A percentile compares a stretch with the other conserved stretches of the same genome.
Evolutionary conservation across 108 stramenopile species (phyloP).

Genomic region (Fragilaria crotonensis): DNA sequence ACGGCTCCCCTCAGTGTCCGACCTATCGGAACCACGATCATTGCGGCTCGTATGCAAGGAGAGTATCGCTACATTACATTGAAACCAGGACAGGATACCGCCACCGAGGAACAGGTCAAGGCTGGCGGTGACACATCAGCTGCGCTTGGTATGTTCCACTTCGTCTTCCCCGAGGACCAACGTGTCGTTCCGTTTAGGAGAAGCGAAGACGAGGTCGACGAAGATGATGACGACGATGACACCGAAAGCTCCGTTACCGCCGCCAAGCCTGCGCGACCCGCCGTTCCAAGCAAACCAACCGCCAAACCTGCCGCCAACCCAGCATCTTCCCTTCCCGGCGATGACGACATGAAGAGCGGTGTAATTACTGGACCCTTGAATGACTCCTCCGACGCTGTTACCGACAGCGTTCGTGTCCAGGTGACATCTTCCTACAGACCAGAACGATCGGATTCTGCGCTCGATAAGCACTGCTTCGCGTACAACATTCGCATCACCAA

Average conservation of each 20-base stretch:
- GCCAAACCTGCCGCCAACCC: conserved; percentile 19
- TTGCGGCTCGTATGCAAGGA: conserved; percentile 81
- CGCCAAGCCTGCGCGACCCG: conserved; percentile 10
- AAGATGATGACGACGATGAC: conserved; percentile 68
- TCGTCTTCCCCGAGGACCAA: conserved; percentile 82
- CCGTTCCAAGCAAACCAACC: conserved; percentile 10
- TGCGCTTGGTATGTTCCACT: conserved; percentile 72
- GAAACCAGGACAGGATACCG: conserved; percentile 56
- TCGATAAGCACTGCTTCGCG: conserved; percentile 86
- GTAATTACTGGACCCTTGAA: conserved; percentile 63
- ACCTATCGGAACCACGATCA: conserved; percentile 73
- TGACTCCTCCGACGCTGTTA: conserved; percentile 59
- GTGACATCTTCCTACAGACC: conserved; percentile 84
- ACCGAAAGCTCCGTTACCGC: conserved; percentile 14
- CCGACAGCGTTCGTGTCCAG: conserved; percentile 69
- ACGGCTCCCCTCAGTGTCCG: conserved; percentile 75
- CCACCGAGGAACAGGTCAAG: conserved; percentile 65
- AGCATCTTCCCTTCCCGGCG: conserved; percentile 68
- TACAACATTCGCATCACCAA: conserved; percentile 95
- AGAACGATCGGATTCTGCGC: conserved; percentile 71
- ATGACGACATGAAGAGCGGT: conserved; percentile 78
- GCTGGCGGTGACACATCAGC: conserved; percentile 65
- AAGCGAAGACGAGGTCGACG: conserved; percentile 68
- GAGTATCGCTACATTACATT: conserved; percentile 69
- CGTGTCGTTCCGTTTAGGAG: conserved; percentile 66